Percentiles rank a stretch among this genome's conserved stretches.
phyloP scores from a whole-genome alignment of 2,329 filamentous ascomycete genomes.

The Fusarium gaditjirri region DNA sequence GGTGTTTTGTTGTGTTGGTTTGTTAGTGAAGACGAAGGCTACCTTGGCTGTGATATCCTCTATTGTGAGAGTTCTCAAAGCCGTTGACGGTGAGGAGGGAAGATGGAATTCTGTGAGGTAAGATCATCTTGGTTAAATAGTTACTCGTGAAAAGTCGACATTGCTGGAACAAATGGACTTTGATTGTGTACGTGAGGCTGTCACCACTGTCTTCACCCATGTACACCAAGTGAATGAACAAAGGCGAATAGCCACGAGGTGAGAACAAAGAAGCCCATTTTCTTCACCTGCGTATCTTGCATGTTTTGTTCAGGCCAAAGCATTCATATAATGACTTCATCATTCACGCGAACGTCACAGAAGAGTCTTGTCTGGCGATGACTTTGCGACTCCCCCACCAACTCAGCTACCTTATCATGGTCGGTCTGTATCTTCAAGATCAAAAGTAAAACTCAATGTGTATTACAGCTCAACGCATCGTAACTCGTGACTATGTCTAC shows the following conservation, averaged over 20 bases:
- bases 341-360: background rate
- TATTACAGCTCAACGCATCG: conserved; percentile 1
- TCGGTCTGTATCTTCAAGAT: background rate
- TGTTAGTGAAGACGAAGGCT: background rate
- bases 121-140: background rate
- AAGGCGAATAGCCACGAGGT: background rate
- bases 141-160: no score
- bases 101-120: background rate
- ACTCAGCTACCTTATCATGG: background rate
- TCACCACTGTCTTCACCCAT: background rate
- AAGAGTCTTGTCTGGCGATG: background rate
- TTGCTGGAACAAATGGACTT: background rate
- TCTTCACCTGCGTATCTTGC: background rate
- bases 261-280: background rate
- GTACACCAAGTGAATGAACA: background rate
- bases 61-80: background rate
- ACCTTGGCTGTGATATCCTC: background rate
- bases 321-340: background rate
- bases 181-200: background rate
- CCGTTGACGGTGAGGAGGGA: background rate
- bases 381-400: background rate
- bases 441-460: background rate
- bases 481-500: conserved; percentile 1
- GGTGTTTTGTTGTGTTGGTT: background rate
- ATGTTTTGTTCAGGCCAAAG: no score